A percentile compares a stretch with the other conserved stretches of the same genome.
Conservation (phyloP, 2,329 filamentous ascomycete genomes). For the Alternaria sp. region DNA sequence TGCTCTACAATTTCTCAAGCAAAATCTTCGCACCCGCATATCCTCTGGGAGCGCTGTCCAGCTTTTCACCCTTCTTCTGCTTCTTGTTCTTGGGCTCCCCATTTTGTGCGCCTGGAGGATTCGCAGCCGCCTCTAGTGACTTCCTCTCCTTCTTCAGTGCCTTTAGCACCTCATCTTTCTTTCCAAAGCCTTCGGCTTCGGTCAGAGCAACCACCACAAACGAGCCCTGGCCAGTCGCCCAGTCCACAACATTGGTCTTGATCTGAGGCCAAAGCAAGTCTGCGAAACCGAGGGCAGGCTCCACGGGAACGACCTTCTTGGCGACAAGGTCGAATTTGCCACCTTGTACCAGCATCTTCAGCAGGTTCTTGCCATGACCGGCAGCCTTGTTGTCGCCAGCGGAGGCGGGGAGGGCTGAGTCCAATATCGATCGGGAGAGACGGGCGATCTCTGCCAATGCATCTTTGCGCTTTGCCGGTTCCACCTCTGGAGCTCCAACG, state of each 20-base stretch:
- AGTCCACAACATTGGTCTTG: slow-evolving; percentile 75
- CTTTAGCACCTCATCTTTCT: slow-evolving; percentile 72
- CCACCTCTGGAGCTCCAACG: slow-evolving; percentile 77
- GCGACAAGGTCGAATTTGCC: slow-evolving; percentile 81
- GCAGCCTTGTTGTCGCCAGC: slow-evolving; percentile 55
- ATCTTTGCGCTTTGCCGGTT: slow-evolving; percentile 59
- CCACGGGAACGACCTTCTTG: slow-evolving; percentile 73
- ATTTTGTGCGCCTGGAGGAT: slow-evolving; percentile 55
- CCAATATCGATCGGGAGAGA: slow-evolving; percentile 49
- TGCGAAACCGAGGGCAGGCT: slow-evolving; percentile 82
- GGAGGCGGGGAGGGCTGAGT: slow-evolving; percentile 46
- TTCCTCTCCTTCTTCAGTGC: slow-evolving; percentile 77
- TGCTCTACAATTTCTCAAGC: slow-evolving; percentile 52
- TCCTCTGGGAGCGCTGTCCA: slow-evolving; percentile 48
- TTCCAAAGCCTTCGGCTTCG: slow-evolving; percentile 74
- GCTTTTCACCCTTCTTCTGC: slow-evolving; percentile 52
- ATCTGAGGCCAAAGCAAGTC: slow-evolving; percentile 83
- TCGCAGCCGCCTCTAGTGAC: slow-evolving; percentile 71
- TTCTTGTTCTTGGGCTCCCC: slow-evolving; percentile 43
- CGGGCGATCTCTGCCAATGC: slow-evolving; percentile 73
- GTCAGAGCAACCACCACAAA: slow-evolving; percentile 85
- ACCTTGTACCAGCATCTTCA: slow-evolving; percentile 89
- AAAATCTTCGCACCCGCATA: slow-evolving; percentile 60
- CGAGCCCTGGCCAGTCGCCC: slow-evolving; percentile 85
- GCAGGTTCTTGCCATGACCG: slow-evolving; percentile 78